Evolutionary conservation across 2,329 filamentous ascomycete species (phyloP).

Genomic region (Colletotrichum plurivorum): DNA sequence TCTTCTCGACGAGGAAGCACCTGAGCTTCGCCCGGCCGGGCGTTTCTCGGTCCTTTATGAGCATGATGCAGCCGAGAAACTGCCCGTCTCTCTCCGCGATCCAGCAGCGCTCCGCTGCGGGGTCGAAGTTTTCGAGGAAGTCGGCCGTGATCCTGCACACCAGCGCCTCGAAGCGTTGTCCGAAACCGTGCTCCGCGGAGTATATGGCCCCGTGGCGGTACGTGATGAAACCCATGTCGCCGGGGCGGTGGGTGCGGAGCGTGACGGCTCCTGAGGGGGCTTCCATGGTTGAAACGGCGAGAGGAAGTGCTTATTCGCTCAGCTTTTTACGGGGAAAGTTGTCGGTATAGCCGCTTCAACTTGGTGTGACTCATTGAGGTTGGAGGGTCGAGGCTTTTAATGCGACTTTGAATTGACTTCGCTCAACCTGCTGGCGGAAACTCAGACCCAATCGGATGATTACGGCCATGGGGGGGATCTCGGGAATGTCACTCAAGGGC

Average conservation of each 20-base stretch:
- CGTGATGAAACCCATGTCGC: conserved; percentile 46
- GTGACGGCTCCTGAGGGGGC: neutral
- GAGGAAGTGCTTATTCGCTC: neutral
- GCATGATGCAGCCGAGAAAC: conserved; percentile 46
- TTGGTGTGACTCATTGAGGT: too few species aligned
- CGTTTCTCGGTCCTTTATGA: conserved; percentile 41
- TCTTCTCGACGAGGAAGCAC: conserved; percentile 44
- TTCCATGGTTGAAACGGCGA: neutral
- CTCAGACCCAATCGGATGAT: too few species aligned
- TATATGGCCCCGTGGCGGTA: conserved; percentile 45
- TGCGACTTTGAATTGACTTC: too few species aligned
- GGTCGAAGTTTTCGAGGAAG: conserved; percentile 45
- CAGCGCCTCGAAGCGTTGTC: conserved; percentile 43
- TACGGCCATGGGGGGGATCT: too few species aligned
- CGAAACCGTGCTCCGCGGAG: conserved; percentile 41
- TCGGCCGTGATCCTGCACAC: conserved; percentile 44
- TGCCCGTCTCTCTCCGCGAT: conserved; percentile 44
- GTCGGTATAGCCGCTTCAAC: too few species aligned
- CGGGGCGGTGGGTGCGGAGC: conserved; percentile 41
- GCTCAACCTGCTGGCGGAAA: too few species aligned
- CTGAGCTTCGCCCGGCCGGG: conserved; percentile 43
- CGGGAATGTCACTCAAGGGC: too few species aligned
- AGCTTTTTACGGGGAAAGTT: too few species aligned
- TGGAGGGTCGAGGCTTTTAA: too few species aligned
- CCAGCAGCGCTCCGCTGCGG: conserved; percentile 46